A percentile compares a stretch with the other conserved stretches of the same genome.
phyloP scores from a whole-genome alignment of 169 alveolate species.

The Miamiensis avidus region DNA sequence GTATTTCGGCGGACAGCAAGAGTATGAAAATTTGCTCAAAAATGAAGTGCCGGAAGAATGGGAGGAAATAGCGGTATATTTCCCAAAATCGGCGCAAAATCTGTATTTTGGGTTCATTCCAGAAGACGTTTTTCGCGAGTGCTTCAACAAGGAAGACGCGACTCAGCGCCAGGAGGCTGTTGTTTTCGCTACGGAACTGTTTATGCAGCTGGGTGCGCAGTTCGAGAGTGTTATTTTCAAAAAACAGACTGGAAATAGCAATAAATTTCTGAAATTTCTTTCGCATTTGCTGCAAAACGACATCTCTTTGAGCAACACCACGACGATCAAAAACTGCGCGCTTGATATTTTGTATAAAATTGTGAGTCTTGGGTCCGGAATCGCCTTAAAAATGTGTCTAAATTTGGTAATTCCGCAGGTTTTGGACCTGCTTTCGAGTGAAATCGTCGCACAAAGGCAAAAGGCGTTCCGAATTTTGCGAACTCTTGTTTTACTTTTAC shows the following conservation, averaged over 20 bases:
- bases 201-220: not conserved
- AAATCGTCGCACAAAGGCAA: not conserved
- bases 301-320: not conserved
- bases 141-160: not conserved
- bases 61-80: not conserved
- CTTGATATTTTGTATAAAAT: not conserved
- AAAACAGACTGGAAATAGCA: too few species aligned
- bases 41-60: not conserved
- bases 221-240: not conserved
- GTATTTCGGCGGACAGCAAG: not conserved
- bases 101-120: not conserved
- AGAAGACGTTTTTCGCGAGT: not conserved
- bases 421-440: not conserved
- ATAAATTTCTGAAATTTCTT: too few species aligned
- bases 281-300: not conserved
- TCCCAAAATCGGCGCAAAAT: not conserved
- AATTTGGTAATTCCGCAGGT: not conserved
- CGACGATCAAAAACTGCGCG: not conserved
- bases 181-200: not conserved
- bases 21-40: too few species aligned
- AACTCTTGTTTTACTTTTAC: not conserved
- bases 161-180: not conserved
- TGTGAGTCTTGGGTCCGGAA: not conserved
- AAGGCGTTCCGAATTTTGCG: not conserved
- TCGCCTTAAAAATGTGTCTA: not conserved